Evolutionary conservation across 257 asterid species (phyloP).

Genomic region (Solanum acaule): DNA sequence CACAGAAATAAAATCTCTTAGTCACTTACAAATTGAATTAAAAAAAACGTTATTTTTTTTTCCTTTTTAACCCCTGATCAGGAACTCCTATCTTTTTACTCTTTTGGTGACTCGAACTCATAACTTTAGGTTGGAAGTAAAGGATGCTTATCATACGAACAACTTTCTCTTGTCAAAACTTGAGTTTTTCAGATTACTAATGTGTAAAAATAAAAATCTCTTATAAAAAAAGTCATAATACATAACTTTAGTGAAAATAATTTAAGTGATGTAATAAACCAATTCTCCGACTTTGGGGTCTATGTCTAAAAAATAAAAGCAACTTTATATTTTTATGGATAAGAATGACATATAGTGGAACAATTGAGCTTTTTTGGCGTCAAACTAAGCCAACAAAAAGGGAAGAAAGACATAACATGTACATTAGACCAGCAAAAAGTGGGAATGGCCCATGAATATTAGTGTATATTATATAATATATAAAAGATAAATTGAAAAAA

Average conservation of each 20-base stretch:
- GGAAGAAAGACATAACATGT: not conserved
- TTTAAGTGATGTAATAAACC: not conserved
- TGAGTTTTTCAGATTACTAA: not conserved
- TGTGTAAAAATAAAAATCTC: not conserved
- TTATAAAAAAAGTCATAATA: not conserved
- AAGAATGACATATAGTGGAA: not conserved
- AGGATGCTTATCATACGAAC: not conserved
- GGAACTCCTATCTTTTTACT: not conserved
- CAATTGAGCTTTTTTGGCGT: not conserved
- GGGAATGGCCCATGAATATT: not conserved
- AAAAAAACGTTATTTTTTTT: not conserved
- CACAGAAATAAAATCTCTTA: not conserved
- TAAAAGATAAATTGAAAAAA: too few relatives aligned
- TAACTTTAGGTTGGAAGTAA: fast-evolving
- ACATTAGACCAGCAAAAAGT: not conserved
- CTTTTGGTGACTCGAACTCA: not conserved
- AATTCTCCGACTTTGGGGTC: not conserved
- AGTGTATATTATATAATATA: too few relatives aligned
- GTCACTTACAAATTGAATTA: not conserved
- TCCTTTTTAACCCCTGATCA: too few relatives aligned
- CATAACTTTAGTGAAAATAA: not conserved
- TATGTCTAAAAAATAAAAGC: not conserved
- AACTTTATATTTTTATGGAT: not conserved
- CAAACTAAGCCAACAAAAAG: not conserved
- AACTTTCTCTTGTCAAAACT: too few relatives aligned